These are phyloP conservation scores for Zea luxurians DNA, from an alignment of 176 grass and related monocot genomes.

Conservation along the genomic window DNA sequence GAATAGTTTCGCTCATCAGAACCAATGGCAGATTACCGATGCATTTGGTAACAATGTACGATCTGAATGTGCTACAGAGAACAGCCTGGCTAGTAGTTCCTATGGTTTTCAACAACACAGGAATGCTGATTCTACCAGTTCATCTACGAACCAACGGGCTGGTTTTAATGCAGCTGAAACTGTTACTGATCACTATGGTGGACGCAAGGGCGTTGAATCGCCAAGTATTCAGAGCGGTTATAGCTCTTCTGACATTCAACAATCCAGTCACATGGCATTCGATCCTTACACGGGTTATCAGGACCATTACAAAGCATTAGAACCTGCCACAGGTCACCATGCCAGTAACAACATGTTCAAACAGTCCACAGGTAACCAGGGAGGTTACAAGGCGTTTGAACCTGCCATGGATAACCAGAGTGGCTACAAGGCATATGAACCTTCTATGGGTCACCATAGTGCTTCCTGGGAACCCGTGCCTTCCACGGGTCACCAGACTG, in stretches of 20 bases:
- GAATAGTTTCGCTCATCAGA: slow-evolving; percentile 44
- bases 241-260: slow-evolving; percentile 33
- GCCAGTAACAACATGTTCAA: slow-evolving; percentile 34
- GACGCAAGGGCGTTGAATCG: slow-evolving; percentile 33
- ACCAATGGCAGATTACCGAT: slow-evolving; percentile 44
- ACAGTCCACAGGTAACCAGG: slow-evolving; percentile 13
- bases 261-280: slow-evolving; percentile 39
- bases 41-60: slow-evolving; percentile 45
- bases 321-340: slow-evolving; percentile 35
- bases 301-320: slow-evolving; percentile 36
- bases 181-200: slow-evolving; percentile 25
- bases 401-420: slow-evolving; percentile 11
- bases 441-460: slow-evolving; percentile 22
- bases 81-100: slow-evolving; percentile 47
- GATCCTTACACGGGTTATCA: slow-evolving; percentile 39
- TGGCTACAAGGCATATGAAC: slow-evolving; percentile 32
- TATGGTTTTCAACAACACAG: slow-evolving; percentile 41
- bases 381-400: slow-evolving; percentile 27
- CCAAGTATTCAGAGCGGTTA: slow-evolving; percentile 44
- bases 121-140: slow-evolving; percentile 12
- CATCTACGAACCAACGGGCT: slow-evolving; percentile 34
- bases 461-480: slow-evolving; percentile 39
- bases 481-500: slow-evolving; percentile 33
- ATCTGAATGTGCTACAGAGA: slow-evolving; percentile 42
- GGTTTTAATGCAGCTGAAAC: slow-evolving; percentile 38